Evolutionary conservation across 768 basidiomycete genomes (phyloP), one percentile per base, ranked within the genome.

Genomic region (Rhodotorula babjevae): DNA sequence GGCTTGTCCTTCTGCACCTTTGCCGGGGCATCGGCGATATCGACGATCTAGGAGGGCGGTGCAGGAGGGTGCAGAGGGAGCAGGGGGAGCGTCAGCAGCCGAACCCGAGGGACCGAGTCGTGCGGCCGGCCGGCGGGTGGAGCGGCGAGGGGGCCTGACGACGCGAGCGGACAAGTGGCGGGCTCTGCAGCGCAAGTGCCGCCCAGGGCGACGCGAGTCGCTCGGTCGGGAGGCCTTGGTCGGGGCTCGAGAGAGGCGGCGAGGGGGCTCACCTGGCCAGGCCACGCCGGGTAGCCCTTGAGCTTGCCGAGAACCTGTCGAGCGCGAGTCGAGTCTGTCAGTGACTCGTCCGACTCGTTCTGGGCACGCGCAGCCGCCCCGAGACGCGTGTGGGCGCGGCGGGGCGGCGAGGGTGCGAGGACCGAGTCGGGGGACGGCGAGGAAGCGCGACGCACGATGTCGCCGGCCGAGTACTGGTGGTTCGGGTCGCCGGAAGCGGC

Each of bases 261-360:
- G 76, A 56, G 47, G 31, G 55, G 27, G 27, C 91, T 82, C 80
- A 95, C 95, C 84, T 91, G 90, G 80, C 88, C 92, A 66, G 93
- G 96, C 96, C 96, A 99, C 9, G 90, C 85, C 3, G 96, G 93
- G 83, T 85, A 97, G 18, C 95, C 96, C 70, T 91, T 91, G 80
- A 99, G 83, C 84, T 95, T 94, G 36, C 87, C 93, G 72, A 97
- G 87, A 52, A 98, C 92, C 77, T 76, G 61, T 18, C 12, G 12
- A 7, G 21, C 2, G 10, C 19, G 10, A 19, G 44, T 18, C 36
- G 21, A 11, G 21, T 31, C 7, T 19, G 56, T 57, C 29, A 56
- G 55, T 27, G 7, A n/a, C n/a, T n/a, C n/a, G n/a, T n/a, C n/a
- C n/a, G n/a, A n/a, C n/a, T n/a, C n/a, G n/a, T n/a, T n/a, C n/a